Conservation (phyloP, 2,329 filamentous ascomycete species). For the Hypomyces rosellus region DNA sequence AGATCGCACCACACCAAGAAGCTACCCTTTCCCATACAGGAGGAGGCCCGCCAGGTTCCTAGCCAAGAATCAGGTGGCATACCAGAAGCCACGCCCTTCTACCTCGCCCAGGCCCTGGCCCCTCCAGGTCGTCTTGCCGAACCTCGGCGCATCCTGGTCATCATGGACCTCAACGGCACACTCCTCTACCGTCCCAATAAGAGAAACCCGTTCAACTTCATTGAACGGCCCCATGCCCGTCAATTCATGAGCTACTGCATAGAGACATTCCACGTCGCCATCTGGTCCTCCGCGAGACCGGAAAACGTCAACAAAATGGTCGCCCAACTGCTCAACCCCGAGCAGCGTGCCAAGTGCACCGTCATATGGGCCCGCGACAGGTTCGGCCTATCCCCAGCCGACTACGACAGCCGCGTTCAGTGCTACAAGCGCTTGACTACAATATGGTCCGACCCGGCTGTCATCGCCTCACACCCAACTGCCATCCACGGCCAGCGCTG, state of each 20-base stretch:
- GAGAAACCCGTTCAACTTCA: constrained; percentile 43
- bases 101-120: constrained; percentile 50
- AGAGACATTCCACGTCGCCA: constrained; percentile 67
- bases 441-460: constrained; percentile 56
- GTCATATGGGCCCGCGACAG: constrained; percentile 74
- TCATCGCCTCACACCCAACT: constrained; percentile 41
- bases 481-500: constrained; percentile 43
- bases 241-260: constrained; percentile 70
- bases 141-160: constrained; percentile 64
- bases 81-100: constrained; percentile 54
- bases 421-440: constrained; percentile 80
- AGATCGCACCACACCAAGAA: neutral
- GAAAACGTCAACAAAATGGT: constrained; percentile 67
- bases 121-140: constrained; percentile 33
- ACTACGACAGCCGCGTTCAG: constrained; percentile 68
- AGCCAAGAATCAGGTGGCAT: constrained; percentile 47
- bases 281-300: constrained; percentile 83
- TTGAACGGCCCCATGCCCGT: constrained; percentile 60
- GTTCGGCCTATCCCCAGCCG: constrained; percentile 56
- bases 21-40: neutral
- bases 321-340: constrained; percentile 51
- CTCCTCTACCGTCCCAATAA: constrained; percentile 64
- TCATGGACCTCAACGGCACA: constrained; percentile 92
- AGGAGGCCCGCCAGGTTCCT: constrained; percentile 16
- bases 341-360: constrained; percentile 51